Base-by-base conservation (phyloP, 2,329 filamentous ascomycete genomes). In the Tothia fuscella region DNA sequence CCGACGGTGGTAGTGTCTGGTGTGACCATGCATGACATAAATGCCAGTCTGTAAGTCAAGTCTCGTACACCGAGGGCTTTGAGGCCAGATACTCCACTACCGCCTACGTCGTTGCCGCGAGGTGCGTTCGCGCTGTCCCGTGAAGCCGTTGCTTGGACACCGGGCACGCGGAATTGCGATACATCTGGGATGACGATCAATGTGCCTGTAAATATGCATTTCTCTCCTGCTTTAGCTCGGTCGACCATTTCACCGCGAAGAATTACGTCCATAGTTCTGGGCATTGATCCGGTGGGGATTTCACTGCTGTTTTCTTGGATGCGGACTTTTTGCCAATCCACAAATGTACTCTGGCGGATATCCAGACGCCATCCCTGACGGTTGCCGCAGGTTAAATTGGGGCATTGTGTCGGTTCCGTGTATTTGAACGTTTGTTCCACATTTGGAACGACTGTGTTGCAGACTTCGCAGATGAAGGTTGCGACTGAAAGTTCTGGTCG, bases 261-360 rank as follows among this genome's bases (percentile, higher is more conserved):
- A 50, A 98, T 95, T 31, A 98, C 82, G 55, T 98, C 91, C 76
- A 98, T 91, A 3, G 91, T 98, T 46, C 91, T 76, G 19, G 91
- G 91, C 91, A 98, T 98, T 64, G 88, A 95, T 42, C 91, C 91
- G 0, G 91, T 98, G 0, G 91, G 91, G 28, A 98, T 98, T 59
- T 98, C 91, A 3, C 89, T 89, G 51, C 87, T 94, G 66, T 96
- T 98, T 62, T 98, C 91, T 63, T 98, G 91, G 47, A 96, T 86
- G 48, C 93, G 83, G 19, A 96, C 87, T 60, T 96, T 96, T 59
- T 98, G 91, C 91, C 91, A 98, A 64, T 98, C 91, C 47, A 98
- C 83, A 58, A 98, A 98, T 0, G 88, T 96, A 60, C 88, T 95
- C 60, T 93, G 89, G 32, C 86, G 75, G 54, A 98, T 95, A 53